Evolutionary conservation across 768 basidiomycete genomes (phyloP).

Genomic region (Royoungia palumana): DNA sequence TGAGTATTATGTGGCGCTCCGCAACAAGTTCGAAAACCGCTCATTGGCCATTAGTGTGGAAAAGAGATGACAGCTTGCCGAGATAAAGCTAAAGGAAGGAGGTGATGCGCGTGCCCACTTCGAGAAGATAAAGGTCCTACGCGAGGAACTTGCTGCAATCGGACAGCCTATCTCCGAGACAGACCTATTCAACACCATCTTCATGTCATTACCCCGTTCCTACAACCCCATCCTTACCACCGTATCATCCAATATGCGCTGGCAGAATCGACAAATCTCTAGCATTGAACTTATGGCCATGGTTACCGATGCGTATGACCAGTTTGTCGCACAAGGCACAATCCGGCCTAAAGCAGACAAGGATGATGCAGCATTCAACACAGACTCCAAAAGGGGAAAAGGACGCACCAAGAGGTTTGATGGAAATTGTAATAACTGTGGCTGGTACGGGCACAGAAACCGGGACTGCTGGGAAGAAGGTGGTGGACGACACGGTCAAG

Average conservation of each 20-base stretch:
- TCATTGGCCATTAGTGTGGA: neutral
- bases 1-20: constrained; percentile 14
- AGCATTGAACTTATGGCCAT: constrained; percentile 7
- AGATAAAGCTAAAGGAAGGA: constrained; percentile 19
- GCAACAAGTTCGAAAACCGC: neutral
- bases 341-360: neutral
- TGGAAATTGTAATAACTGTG: constrained; percentile 1
- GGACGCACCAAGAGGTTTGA: neutral
- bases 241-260: neutral
- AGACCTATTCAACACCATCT: constrained; percentile 33
- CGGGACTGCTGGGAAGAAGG: no score
- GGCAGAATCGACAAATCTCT: neutral
- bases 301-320: constrained; percentile 17
- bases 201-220: constrained; percentile 35
- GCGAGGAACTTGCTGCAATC: constrained; percentile 34
- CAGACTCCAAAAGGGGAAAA: neutral
- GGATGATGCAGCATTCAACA: neutral
- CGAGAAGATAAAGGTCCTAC: constrained; percentile 26
- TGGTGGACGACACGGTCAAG: constrained; percentile 1
- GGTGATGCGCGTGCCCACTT: no score
- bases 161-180: constrained; percentile 29
- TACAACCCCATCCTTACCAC: constrained; percentile 33
- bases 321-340: neutral
- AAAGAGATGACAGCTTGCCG: neutral
- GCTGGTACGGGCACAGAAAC: neutral